Percentiles rank a stretch among this genome's conserved stretches.
Conservation (phyloP, 2,329 filamentous ascomycete species). For the Penicillium sp. region DNA sequence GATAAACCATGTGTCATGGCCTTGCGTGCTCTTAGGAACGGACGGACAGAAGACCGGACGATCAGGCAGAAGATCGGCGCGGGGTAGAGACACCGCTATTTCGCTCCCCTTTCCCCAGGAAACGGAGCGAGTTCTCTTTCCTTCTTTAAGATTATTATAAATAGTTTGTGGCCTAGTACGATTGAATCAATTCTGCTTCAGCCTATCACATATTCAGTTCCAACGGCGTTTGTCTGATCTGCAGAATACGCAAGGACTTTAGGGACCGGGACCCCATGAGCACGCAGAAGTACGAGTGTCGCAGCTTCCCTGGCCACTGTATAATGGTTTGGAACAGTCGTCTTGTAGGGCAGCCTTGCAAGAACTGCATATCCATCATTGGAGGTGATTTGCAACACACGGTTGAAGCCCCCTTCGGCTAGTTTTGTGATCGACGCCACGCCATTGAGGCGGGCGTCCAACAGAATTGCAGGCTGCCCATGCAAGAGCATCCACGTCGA, state of each 20-base stretch:
- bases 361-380: slow-evolving; percentile 32
- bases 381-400: slow-evolving; percentile 30
- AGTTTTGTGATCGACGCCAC: slow-evolving; percentile 21
- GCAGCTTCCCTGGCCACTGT: slow-evolving; percentile 36
- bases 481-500: slow-evolving; percentile 24
- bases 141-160: no score
- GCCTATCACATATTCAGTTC: no score
- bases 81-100: no score
- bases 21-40: no score
- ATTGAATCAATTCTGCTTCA: no score
- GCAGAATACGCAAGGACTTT: slow-evolving; percentile 33
- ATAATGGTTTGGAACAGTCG: slow-evolving; percentile 28
- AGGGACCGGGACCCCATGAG: slow-evolving; percentile 30
- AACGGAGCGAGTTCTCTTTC: no score
- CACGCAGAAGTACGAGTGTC: slow-evolving; percentile 31
- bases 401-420: slow-evolving; percentile 31
- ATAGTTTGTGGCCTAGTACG: no score
- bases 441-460: neutral
- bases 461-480: slow-evolving; percentile 5
- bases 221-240: slow-evolving; percentile 29
- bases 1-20: no score
- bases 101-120: no score
- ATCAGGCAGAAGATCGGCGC: no score
- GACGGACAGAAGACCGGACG: no score
- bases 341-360: slow-evolving; percentile 32